Conservation (phyloP, 1,284 basidiomycete species). For the Ceratobasidium sp. region DNA sequence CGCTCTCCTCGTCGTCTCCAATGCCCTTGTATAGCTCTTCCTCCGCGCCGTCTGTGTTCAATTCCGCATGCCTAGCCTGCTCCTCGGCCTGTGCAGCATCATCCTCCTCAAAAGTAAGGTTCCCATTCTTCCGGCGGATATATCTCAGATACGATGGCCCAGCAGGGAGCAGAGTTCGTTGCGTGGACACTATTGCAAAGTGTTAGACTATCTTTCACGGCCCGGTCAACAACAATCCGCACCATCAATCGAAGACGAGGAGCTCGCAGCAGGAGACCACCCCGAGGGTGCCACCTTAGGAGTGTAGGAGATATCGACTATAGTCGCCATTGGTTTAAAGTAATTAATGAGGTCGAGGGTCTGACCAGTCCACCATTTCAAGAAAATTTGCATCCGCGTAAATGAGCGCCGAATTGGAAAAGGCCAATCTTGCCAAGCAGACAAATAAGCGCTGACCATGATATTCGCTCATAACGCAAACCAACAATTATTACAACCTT, state of each 20-base stretch:
- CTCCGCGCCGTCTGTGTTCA: slow-evolving; percentile 71
- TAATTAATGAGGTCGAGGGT: slow-evolving; percentile 24
- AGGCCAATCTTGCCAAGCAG: not conserved
- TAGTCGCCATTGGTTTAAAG: slow-evolving; percentile 33
- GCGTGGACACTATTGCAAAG: slow-evolving; percentile 12
- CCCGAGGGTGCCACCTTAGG: slow-evolving; percentile 34
- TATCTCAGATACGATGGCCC: slow-evolving; percentile 88
- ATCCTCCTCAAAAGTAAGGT: slow-evolving; percentile 84
- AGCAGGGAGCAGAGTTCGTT: slow-evolving; percentile 75
- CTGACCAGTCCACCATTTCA: slow-evolving; percentile 8
- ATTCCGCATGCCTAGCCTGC: slow-evolving; percentile 63
- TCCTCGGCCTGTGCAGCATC: slow-evolving; percentile 73
- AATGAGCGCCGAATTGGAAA: slow-evolving; percentile 12
- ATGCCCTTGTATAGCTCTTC: slow-evolving; percentile 85
- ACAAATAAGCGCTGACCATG: not conserved
- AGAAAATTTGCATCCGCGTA: slow-evolving; percentile 44
- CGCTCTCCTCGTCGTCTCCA: slow-evolving; percentile 90
- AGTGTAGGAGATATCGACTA: slow-evolving; percentile 35
- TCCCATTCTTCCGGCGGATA: slow-evolving; percentile 78
- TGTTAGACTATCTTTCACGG: no score
- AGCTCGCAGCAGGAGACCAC: slow-evolving; percentile 36
- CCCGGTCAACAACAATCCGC: not conserved
- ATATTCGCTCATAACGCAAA: not conserved
- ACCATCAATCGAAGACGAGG: slow-evolving; percentile 31
- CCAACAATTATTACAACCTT: not conserved